Percentiles rank a stretch among this genome's conserved stretches.
phyloP scores from a whole-genome alignment of 345 rosid species.

The Arabidopsis suecica region DNA sequence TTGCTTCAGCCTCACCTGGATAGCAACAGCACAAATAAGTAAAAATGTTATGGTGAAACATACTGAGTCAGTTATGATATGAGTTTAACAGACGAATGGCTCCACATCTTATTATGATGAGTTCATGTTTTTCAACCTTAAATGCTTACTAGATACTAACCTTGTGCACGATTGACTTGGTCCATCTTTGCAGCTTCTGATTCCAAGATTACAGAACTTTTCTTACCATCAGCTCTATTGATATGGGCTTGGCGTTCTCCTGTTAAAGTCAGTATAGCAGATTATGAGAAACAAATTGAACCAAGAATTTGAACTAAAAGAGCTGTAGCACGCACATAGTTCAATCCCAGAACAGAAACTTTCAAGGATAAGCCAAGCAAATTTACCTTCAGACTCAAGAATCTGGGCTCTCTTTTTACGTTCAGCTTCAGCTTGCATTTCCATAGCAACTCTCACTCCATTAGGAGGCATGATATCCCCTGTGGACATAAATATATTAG shows the following conservation, averaged over 20 bases:
- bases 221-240: constrained; percentile 87
- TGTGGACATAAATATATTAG: constrained; percentile 40
- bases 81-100: background rate
- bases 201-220: constrained; percentile 68
- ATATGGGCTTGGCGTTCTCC: constrained; percentile 56
- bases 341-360: constrained; percentile 7
- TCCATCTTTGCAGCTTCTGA: constrained; percentile 78
- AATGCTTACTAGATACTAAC: constrained; percentile 43
- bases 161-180: constrained; percentile 72
- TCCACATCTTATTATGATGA: constrained; percentile 15
- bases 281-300: constrained; percentile 20
- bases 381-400: constrained; percentile 81
- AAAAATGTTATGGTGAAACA: constrained; percentile 7
- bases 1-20: constrained; percentile 95
- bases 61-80: background rate
- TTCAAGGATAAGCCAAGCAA: background rate
- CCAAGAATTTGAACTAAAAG: constrained; percentile 2
- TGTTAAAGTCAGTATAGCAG: constrained; percentile 10
- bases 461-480: constrained; percentile 98
- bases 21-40: background rate
- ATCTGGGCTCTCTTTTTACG: constrained; percentile 92
- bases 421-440: constrained; percentile 99
- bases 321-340: constrained; percentile 10
- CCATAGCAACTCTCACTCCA: constrained; percentile 96
- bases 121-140: constrained; percentile 1